Evolutionary conservation across 2,329 filamentous ascomycete genomes (phyloP).

Genomic region (Fusarium pseudonygamai): DNA sequence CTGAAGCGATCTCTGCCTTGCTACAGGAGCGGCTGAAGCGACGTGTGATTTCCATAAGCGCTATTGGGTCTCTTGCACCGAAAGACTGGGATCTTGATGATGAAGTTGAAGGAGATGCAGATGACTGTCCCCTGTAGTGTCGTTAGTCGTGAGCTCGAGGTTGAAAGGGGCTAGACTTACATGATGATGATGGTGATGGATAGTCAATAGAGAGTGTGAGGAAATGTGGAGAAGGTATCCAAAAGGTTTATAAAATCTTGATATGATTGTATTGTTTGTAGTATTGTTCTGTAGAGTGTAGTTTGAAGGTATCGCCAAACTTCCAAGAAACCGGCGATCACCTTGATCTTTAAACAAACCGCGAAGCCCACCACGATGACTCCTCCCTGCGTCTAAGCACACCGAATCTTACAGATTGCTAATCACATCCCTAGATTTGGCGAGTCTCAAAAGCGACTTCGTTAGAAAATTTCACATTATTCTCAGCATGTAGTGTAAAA

Average conservation of each 20-base stretch:
- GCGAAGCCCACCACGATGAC: slow-evolving; percentile 3
- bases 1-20: slow-evolving; percentile 46
- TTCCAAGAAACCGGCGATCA: not conserved
- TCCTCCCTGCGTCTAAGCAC: not conserved
- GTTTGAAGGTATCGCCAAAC: not conserved
- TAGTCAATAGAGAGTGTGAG: not conserved
- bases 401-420: slow-evolving; percentile 5
- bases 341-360: slow-evolving; percentile 28
- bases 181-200: slow-evolving; percentile 10
- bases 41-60: slow-evolving; percentile 36
- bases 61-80: not conserved
- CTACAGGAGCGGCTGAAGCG: slow-evolving; percentile 44
- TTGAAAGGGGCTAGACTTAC: slow-evolving; percentile 22
- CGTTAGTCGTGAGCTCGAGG: slow-evolving; percentile 3
- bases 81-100: not conserved
- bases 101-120: not conserved
- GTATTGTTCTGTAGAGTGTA: not conserved
- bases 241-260: not conserved
- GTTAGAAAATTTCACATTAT: not conserved
- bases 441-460: slow-evolving; percentile 3
- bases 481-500: not conserved
- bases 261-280: not conserved
- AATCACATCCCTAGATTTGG: slow-evolving; percentile 5
- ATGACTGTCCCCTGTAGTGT: slow-evolving; percentile 26
- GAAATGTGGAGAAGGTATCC: not conserved